These are phyloP conservation scores for Gynostemma pentaphyllum DNA, from an alignment of 306 rosid species.

Conservation along the genomic window DNA sequence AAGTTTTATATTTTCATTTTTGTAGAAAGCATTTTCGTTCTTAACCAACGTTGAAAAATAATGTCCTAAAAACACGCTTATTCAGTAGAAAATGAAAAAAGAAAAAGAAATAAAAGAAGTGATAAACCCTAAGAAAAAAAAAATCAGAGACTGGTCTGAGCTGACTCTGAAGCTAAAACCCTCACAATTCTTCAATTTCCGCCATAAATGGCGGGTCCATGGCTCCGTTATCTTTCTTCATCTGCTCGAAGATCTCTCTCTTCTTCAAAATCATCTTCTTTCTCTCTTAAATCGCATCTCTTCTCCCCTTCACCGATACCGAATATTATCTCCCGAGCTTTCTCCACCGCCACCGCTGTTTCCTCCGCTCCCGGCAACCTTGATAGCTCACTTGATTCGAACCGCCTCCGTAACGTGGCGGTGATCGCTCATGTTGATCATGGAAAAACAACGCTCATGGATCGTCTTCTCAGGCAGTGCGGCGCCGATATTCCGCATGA, in stretches of 20 bases:
- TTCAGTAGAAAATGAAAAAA: not conserved
- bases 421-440: conserved; percentile 97
- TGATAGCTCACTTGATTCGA: conserved; percentile 33
- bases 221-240: conserved; percentile 67
- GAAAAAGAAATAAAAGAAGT: not conserved
- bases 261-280: conserved; percentile 14
- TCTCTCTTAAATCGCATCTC: conserved; percentile 7
- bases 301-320: conserved; percentile 13
- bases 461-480: conserved; percentile 96
- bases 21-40: too few relatives aligned
- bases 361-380: conserved; percentile 17
- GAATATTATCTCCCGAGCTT: conserved; percentile 31
- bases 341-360: conserved; percentile 39
- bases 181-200: conserved; percentile 17
- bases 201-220: conserved; percentile 56
- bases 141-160: too few relatives aligned
- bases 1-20: too few relatives aligned
- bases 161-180: not conserved
- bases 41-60: too few relatives aligned
- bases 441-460: conserved; percentile 98
- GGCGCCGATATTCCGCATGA: conserved; percentile 96
- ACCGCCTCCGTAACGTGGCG: conserved; percentile 84
- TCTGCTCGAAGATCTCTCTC: conserved; percentile 41
- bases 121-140: conserved; percentile 6
- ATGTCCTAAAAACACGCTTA: too few relatives aligned